A percentile compares a stretch with the other conserved stretches of the same genome.
Conservation (phyloP, 192 early-diverging fungal genomes). For the Podila verticillata region DNA sequence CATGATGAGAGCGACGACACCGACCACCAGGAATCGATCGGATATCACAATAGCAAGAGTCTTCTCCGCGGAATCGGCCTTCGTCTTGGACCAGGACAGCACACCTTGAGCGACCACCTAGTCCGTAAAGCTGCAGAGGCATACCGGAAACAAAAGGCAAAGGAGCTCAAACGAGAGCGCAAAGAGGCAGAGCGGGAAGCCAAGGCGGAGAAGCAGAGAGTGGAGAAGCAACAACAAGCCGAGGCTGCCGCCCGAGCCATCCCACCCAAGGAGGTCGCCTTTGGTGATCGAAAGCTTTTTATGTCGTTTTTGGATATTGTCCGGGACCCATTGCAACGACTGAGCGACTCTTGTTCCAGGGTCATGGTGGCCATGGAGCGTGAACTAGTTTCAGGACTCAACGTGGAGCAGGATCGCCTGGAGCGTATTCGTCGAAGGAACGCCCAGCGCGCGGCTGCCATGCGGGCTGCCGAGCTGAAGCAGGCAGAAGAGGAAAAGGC, state of each 20-base stretch:
- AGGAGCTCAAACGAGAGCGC: slow-evolving; percentile 13
- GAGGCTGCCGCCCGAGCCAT: slow-evolving; percentile 19
- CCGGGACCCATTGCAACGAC: slow-evolving; percentile 56
- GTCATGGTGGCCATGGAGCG: slow-evolving; percentile 46
- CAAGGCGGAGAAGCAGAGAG: slow-evolving; percentile 8
- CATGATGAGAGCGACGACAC: background rate
- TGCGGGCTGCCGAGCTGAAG: slow-evolving; percentile 28
- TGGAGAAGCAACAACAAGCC: slow-evolving; percentile 18
- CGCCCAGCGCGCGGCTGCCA: slow-evolving; percentile 25
- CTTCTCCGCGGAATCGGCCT: slow-evolving; percentile 8
- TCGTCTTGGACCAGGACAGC: background rate
- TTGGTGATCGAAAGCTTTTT: slow-evolving; percentile 57
- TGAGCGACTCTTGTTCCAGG: slow-evolving; percentile 49
- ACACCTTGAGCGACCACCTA: slow-evolving; percentile 17
- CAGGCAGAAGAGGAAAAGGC: slow-evolving; percentile 23
- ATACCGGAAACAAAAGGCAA: slow-evolving; percentile 17
- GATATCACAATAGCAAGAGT: background rate
- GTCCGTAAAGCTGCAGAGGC: slow-evolving; percentile 29
- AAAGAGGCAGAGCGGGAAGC: slow-evolving; percentile 19
- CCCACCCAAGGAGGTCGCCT: slow-evolving; percentile 55
- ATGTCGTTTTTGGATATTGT: slow-evolving; percentile 61
- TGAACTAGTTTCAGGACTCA: slow-evolving; percentile 35
- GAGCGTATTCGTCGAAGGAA: slow-evolving; percentile 42
- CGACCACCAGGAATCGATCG: background rate
- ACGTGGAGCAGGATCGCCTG: slow-evolving; percentile 43